Evolutionary conservation across 2,329 filamentous ascomycete genomes (phyloP).

Genomic region (Penicillium sp.): DNA sequence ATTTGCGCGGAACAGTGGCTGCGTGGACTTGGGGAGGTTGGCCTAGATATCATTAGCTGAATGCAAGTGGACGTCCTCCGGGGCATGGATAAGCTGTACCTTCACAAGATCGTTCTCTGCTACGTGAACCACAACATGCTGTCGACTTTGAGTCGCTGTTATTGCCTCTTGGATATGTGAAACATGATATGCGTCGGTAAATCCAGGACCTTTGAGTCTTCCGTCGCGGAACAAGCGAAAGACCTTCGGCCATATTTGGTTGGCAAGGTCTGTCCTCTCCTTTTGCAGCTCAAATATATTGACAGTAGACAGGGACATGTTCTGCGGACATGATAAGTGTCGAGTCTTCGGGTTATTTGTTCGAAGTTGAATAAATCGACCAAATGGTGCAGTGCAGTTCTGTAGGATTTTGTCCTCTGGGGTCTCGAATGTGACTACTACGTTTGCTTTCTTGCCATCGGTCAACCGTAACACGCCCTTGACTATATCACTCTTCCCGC

Average conservation of each 20-base stretch:
- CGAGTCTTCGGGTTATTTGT: constrained; percentile 11
- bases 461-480: constrained; percentile 5
- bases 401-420: not conserved
- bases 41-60: constrained; percentile 4
- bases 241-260: constrained; percentile 16
- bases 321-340: not conserved
- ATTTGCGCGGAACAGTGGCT: constrained; percentile 8
- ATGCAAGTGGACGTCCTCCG: too few species aligned
- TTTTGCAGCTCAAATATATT: constrained; percentile 16
- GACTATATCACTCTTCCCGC: constrained; percentile 3
- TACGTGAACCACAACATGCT: constrained; percentile 10
- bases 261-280: not conserved
- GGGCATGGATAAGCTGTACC: not conserved
- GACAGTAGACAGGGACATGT: constrained; percentile 17
- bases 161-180: constrained; percentile 16
- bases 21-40: not conserved
- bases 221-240: constrained; percentile 15
- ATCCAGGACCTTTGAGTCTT: constrained; percentile 10
- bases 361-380: constrained; percentile 34
- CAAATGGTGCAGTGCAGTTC: constrained; percentile 25
- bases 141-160: not conserved
- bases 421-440: constrained; percentile 16
- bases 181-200: constrained; percentile 9
- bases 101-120: constrained; percentile 11
- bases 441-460: constrained; percentile 11